phyloP scores from a whole-genome alignment of 2,329 filamentous ascomycete genomes.

The Alternaria angustiovoidea region DNA sequence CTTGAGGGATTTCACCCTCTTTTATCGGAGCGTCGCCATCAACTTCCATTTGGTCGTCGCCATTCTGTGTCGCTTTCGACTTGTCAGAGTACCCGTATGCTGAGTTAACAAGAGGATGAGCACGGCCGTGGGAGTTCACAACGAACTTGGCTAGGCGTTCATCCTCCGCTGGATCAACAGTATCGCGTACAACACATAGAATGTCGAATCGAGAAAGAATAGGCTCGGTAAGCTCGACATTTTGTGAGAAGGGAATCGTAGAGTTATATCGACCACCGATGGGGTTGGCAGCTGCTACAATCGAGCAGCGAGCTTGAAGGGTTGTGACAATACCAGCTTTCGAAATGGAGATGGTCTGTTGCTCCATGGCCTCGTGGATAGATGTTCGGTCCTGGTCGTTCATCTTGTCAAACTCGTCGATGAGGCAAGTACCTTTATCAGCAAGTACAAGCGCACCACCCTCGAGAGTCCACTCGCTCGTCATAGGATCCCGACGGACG shows the following conservation, averaged over 20 bases:
- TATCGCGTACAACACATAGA: slow-evolving; percentile 93
- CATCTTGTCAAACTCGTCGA: slow-evolving; percentile 99
- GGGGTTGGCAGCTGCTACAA: slow-evolving; percentile 95
- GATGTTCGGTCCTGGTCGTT: slow-evolving; percentile 98
- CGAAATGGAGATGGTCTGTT: slow-evolving; percentile 98
- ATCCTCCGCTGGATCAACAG: slow-evolving; percentile 90
- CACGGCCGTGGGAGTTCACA: slow-evolving; percentile 89
- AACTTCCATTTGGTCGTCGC: slow-evolving; percentile 59
- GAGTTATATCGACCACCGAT: slow-evolving; percentile 97
- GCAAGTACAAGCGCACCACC: slow-evolving; percentile 94
- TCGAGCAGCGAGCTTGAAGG: slow-evolving; percentile 91
- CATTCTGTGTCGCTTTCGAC: slow-evolving; percentile 30
- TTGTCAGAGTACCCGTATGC: slow-evolving; percentile 42
- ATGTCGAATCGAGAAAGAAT: slow-evolving; percentile 99
- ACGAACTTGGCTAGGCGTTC: slow-evolving; percentile 95
- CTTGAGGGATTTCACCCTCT: slow-evolving; percentile 83
- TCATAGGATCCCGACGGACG: slow-evolving; percentile 93
- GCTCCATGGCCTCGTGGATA: slow-evolving; percentile 99
- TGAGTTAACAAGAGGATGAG: slow-evolving; percentile 70
- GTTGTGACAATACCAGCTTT: slow-evolving; percentile 99
- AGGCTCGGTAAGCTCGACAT: slow-evolving; percentile 95
- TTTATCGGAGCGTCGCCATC: slow-evolving; percentile 60
- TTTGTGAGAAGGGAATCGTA: slow-evolving; percentile 93
- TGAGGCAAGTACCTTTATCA: slow-evolving; percentile 92
- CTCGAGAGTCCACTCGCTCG: slow-evolving; percentile 96